These are phyloP conservation scores for Solanum hybrid DNA, from an alignment of 305 asterid species.

Conservation along the genomic window DNA sequence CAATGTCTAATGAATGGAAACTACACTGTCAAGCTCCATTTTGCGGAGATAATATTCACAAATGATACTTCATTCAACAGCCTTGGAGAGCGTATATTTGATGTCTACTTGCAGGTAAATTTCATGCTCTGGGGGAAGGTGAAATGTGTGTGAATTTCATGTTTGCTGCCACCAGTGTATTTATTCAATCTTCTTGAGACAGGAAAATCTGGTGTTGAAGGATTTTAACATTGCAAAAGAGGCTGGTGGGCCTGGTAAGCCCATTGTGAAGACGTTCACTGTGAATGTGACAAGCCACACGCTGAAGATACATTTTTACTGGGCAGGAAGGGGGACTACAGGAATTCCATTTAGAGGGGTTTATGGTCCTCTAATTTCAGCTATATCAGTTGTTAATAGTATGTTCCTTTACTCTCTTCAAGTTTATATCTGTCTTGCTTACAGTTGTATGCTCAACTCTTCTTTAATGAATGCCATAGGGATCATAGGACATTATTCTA, in stretches of 20 bases:
- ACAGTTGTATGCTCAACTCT: neutral
- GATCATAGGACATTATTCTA: neutral
- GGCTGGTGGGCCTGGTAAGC: constrained; percentile 77
- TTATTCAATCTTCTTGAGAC: constrained; percentile 14
- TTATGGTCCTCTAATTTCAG: constrained; percentile 89
- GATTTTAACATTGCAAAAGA: constrained; percentile 68
- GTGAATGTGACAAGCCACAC: constrained; percentile 41
- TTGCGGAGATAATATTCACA: constrained; percentile 74
- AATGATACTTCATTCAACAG: constrained; percentile 61
- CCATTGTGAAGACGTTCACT: constrained; percentile 48
- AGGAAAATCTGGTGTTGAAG: constrained; percentile 69
- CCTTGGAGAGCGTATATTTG: constrained; percentile 78
- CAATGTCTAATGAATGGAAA: constrained; percentile 71
- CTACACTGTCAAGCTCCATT: constrained; percentile 78
- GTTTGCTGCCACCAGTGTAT: neutral
- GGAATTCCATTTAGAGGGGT: constrained; percentile 84
- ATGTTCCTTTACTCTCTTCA: constrained; percentile 19
- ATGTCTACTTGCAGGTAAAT: constrained; percentile 83
- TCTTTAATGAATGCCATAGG: neutral
- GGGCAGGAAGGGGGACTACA: constrained; percentile 92
- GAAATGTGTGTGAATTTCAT: neutral
- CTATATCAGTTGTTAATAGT: constrained; percentile 84
- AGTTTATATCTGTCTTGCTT: constrained; percentile 6
- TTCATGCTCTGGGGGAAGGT: neutral
- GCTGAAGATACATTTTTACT: constrained; percentile 76